Base-by-base conservation (phyloP, 208 protist species). In the Acanthamoeba healyi region DNA sequence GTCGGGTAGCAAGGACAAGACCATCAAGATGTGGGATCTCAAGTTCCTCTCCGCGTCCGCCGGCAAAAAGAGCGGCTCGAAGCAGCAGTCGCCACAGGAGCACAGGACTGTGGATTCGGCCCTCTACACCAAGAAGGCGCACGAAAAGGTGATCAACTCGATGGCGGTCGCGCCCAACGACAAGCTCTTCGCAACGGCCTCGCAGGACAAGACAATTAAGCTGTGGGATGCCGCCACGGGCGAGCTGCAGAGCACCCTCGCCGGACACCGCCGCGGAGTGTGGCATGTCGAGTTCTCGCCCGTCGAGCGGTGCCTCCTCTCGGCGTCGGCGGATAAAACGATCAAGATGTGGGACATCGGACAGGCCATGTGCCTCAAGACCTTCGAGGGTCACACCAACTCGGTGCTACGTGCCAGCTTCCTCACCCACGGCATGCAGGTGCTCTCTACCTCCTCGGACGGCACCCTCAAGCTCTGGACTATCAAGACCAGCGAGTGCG, bases 91-190 rank as follows among this genome's bases (percentile, higher is more conserved):
- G 34, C 14, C 24, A 36, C 6, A 79, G 40, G 89, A 84, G 29
- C 90, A 58, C 49, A 51, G 26, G 42, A 14, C 90, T 19, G 74
- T 92, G 0, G 67, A 90, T 29, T 38, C 36, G 19, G 74, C 95
- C 14, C 26, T 32, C 40, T 88, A 51, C 46, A 96, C 95, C n/a
- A 56, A 65, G 26, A 91, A 95, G 67, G 96, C 96, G 22, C 97
- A 98, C 89, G 95, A 96, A 22, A 98, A 97, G 92, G 96, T 97
- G 84, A 97, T 98, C 44, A 98, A 98, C 82, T 56, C 95, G 14
- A 89, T 97, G 36, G 81, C 94, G 7, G 95, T 98, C n/a, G 65
- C 97, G 36, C 97, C 97, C 61, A 98, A 98, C 81, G 96, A 98
- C 72, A 95, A 94, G 74, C 49, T 98, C 0, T 82, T 98, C 93